phyloP scores from a whole-genome alignment of 2,329 filamentous ascomycete species.

The Arthrobotrys musiformis region DNA sequence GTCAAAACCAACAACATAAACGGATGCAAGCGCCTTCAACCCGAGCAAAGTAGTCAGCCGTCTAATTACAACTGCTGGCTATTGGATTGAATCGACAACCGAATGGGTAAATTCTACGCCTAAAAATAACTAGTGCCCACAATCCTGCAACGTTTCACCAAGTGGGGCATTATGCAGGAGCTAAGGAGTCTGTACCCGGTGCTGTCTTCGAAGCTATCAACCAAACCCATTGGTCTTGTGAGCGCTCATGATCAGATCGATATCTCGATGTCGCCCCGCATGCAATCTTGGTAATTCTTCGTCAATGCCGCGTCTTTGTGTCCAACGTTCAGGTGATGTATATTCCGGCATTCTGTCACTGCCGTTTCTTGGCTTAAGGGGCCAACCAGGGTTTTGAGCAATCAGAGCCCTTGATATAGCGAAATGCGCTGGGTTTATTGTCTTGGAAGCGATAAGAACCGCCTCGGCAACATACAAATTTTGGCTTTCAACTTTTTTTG shows the following conservation, averaged over 20 bases:
- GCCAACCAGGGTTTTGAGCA: neutral
- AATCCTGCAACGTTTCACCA: too few relatives aligned
- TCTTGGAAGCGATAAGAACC: conserved; percentile 3
- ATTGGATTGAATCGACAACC: too few relatives aligned
- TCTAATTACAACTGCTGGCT: too few relatives aligned
- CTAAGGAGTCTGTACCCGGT: too few relatives aligned
- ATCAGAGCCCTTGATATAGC: neutral
- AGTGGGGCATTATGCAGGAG: too few relatives aligned
- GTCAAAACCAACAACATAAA: neutral
- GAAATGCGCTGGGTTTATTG: neutral
- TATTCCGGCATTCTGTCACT: neutral
- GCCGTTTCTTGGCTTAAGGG: neutral
- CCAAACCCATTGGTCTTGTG: neutral
- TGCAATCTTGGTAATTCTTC: neutral
- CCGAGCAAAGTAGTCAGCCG: neutral
- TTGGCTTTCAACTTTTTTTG: conserved; percentile 17
- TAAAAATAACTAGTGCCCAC: too few relatives aligned
- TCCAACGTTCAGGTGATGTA: neutral
- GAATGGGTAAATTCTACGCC: too few relatives aligned
- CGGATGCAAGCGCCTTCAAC: neutral
- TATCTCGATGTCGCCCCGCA: neutral
- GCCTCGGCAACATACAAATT: neutral
- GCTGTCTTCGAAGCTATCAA: neutral
- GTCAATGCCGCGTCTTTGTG: neutral
- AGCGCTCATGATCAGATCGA: too few relatives aligned